Conservation (phyloP, 2,329 filamentous ascomycete species). For the Volutella citrinella region DNA sequence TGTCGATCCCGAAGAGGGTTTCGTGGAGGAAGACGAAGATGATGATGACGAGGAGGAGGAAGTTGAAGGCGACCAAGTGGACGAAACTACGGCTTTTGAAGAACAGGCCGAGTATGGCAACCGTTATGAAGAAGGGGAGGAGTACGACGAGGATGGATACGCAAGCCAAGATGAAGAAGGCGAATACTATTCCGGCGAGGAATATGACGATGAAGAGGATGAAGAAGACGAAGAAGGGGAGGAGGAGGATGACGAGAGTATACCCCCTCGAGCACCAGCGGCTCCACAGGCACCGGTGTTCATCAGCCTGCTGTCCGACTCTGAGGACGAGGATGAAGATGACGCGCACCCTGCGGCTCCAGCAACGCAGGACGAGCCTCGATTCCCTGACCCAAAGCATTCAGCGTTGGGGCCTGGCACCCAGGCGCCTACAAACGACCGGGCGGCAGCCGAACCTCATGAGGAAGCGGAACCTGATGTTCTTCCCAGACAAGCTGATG, state of each 20-base stretch:
- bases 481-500: too few species aligned
- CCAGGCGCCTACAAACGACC: too few species aligned
- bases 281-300: slow-evolving; percentile 36
- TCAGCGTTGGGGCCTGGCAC: too few species aligned
- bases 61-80: slow-evolving; percentile 21
- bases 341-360: background rate
- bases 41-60: slow-evolving; percentile 21
- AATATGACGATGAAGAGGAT: slow-evolving; percentile 25
- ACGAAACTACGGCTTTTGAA: too few species aligned
- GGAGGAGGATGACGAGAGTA: slow-evolving; percentile 17
- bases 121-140: slow-evolving; percentile 12
- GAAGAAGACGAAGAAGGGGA: slow-evolving; percentile 19
- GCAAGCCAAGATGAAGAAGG: slow-evolving; percentile 21
- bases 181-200: slow-evolving; percentile 23
- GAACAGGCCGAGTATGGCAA: slow-evolving; percentile 6
- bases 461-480: too few species aligned
- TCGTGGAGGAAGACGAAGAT: slow-evolving; percentile 14
- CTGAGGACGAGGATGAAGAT: slow-evolving; percentile 40
- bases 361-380: too few species aligned
- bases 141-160: slow-evolving; percentile 20
- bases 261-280: slow-evolving; percentile 9
- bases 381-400: too few species aligned
- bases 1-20: slow-evolving; percentile 18
- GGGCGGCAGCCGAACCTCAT: too few species aligned
- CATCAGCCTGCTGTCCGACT: slow-evolving; percentile 47